Percentiles rank a stretch among this genome's conserved stretches.
phyloP scores from a whole-genome alignment of 345 rosid genomes.

The Ceriops decandra region DNA sequence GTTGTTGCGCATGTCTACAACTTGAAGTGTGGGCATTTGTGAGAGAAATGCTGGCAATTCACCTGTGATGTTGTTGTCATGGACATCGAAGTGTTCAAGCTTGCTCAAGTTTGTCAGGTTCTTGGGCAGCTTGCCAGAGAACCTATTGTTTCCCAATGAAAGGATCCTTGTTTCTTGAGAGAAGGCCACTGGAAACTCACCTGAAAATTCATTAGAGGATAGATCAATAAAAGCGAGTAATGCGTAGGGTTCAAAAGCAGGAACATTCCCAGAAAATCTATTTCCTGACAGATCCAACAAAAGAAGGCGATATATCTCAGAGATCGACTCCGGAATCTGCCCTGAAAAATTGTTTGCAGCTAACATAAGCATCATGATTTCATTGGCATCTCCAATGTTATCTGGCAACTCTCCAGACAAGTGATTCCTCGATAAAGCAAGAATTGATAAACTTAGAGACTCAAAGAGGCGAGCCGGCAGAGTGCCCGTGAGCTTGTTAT shows the following conservation, averaged over 20 bases:
- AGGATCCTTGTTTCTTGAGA: slow-evolving; percentile 21
- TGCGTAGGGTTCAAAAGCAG: slow-evolving; percentile 18
- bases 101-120: slow-evolving; percentile 26
- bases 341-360: slow-evolving; percentile 33
- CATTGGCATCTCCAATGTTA: slow-evolving; percentile 27
- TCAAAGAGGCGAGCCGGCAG: slow-evolving; percentile 39
- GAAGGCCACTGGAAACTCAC: slow-evolving; percentile 29
- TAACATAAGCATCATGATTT: slow-evolving; percentile 25
- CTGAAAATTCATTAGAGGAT: slow-evolving; percentile 33
- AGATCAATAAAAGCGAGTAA: slow-evolving; percentile 27
- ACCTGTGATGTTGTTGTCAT: slow-evolving; percentile 35
- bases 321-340: slow-evolving; percentile 27
- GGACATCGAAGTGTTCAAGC: slow-evolving; percentile 32
- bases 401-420: slow-evolving; percentile 40
- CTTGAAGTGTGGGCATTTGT: slow-evolving; percentile 25
- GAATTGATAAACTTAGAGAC: slow-evolving; percentile 13
- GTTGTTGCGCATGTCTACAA: slow-evolving; percentile 29
- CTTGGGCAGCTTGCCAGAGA: slow-evolving; percentile 27
- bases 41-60: slow-evolving; percentile 28
- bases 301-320: slow-evolving; percentile 28
- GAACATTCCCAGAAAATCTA: slow-evolving; percentile 28
- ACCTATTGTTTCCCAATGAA: slow-evolving; percentile 24
- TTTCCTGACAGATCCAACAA: slow-evolving; percentile 31
- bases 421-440: slow-evolving; percentile 39
- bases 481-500: slow-evolving; percentile 40